Percentiles rank a stretch among this genome's conserved stretches.
Evolutionary conservation across 768 basidiomycete species (phyloP).

Genomic region (Kwoniella botswanensis): DNA sequence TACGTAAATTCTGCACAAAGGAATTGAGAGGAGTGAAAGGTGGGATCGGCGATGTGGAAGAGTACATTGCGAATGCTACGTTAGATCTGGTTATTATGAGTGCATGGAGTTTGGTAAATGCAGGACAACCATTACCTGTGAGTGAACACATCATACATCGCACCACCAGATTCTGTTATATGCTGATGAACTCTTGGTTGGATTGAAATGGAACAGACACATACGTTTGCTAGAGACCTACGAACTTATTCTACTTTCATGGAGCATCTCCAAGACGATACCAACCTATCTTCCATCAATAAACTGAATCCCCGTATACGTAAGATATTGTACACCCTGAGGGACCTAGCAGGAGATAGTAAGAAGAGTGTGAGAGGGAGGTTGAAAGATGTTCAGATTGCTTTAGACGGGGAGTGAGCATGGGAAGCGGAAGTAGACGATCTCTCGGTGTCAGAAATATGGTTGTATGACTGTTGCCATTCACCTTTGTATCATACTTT

Average conservation of each 20-base stretch:
- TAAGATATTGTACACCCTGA: slow-evolving; percentile 28
- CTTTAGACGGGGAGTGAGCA: slow-evolving; percentile 24
- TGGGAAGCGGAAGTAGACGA: background rate
- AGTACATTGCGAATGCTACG: slow-evolving; percentile 90
- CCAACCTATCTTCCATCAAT: slow-evolving; percentile 44
- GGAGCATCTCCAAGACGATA: slow-evolving; percentile 59
- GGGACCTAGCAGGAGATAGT: slow-evolving; percentile 42
- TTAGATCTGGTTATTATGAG: slow-evolving; percentile 81
- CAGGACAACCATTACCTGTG: slow-evolving; percentile 63
- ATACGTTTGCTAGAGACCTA: slow-evolving; percentile 91
- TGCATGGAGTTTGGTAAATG: slow-evolving; percentile 70
- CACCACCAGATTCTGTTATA: too few species aligned
- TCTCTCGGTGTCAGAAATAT: background rate
- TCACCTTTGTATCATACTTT: too few species aligned
- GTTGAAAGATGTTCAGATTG: slow-evolving; percentile 36
- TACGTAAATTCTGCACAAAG: slow-evolving; percentile 83
- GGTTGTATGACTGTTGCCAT: too few species aligned
- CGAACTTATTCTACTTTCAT: slow-evolving; percentile 62
- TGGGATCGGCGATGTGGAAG: slow-evolving; percentile 79
- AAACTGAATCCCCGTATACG: slow-evolving; percentile 32
- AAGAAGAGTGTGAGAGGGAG: slow-evolving; percentile 45
- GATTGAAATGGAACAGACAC: slow-evolving; percentile 64
- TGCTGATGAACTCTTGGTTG: background rate
- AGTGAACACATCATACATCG: slow-evolving; percentile 32
- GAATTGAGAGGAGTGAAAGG: slow-evolving; percentile 72